A percentile compares a stretch with the other conserved stretches of the same genome.
Evolutionary conservation across 1,284 basidiomycete species (phyloP).

Genomic region (Blastosporella zonata): DNA sequence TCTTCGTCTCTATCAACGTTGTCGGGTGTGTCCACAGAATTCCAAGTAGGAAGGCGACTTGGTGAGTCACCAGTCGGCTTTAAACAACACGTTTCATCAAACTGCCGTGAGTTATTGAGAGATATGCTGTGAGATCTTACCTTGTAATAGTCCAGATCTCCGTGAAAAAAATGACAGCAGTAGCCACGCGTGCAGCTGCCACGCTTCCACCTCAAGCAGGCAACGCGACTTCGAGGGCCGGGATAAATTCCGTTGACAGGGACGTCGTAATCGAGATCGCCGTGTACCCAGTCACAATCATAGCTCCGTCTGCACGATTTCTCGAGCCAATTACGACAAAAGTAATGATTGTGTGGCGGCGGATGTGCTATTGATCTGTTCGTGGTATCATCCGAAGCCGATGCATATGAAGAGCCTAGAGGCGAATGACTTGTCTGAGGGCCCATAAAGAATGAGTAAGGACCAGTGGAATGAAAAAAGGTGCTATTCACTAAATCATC

Average conservation of each 20-base stretch:
- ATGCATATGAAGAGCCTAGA: conserved; percentile 5
- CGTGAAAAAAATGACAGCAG: conserved; percentile 11
- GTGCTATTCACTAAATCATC: conserved; percentile 10
- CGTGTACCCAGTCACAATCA: conserved; percentile 17
- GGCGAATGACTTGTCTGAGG: conserved; percentile 12
- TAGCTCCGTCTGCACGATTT: conserved; percentile 16
- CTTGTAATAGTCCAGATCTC: conserved; percentile 14
- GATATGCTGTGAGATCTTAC: background rate
- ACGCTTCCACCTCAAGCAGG: conserved; percentile 1
- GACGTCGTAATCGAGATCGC: conserved; percentile 14
- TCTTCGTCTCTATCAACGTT: background rate
- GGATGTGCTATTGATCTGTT: background rate
- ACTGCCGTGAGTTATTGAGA: too few species aligned
- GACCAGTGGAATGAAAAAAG: background rate
- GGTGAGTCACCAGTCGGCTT: conserved; percentile 1
- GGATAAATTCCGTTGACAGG: conserved; percentile 12
- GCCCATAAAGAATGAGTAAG: background rate
- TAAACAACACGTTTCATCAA: background rate
- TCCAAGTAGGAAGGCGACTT: background rate
- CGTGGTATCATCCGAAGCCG: conserved; percentile 1
- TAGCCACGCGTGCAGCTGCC: conserved; percentile 11
- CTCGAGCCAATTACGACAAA: conserved; percentile 21
- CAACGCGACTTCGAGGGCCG: background rate
- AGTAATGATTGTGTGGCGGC: conserved; percentile 5
- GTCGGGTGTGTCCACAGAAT: background rate